phyloP scores from a whole-genome alignment of 345 rosid species.

The Eucalyptus regnans region DNA sequence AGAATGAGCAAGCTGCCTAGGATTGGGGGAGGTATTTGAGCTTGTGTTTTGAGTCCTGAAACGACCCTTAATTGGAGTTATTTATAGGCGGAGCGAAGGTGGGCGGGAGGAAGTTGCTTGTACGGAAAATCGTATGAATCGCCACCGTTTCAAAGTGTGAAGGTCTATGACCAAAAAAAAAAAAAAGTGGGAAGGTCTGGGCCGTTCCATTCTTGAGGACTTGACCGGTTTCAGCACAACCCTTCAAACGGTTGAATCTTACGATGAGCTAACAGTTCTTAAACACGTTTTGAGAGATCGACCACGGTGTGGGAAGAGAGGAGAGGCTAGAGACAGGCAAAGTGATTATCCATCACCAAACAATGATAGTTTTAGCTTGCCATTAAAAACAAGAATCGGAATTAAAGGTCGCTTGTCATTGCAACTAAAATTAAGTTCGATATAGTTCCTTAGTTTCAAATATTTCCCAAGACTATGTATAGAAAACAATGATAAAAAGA shows the following conservation, averaged over 20 bases:
- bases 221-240: background rate
- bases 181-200: background rate
- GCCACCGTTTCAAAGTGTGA: too few species aligned
- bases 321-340: background rate
- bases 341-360: background rate
- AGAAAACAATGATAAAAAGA: background rate
- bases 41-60: background rate
- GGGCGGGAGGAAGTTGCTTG: background rate
- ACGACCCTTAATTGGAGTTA: background rate
- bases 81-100: background rate
- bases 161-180: too few species aligned
- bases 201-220: background rate
- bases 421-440: background rate
- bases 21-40: background rate
- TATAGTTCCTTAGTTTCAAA: background rate
- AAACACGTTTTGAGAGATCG: background rate
- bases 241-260: background rate
- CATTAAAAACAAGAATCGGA: background rate
- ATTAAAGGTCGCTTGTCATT: background rate
- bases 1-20: background rate
- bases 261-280: background rate
- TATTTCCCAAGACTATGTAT: background rate
- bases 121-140: background rate
- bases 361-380: background rate
- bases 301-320: background rate